Evolutionary conservation across 176 grass and related monocot species (phyloP).

Genomic region (Oryza meridionalis): DNA sequence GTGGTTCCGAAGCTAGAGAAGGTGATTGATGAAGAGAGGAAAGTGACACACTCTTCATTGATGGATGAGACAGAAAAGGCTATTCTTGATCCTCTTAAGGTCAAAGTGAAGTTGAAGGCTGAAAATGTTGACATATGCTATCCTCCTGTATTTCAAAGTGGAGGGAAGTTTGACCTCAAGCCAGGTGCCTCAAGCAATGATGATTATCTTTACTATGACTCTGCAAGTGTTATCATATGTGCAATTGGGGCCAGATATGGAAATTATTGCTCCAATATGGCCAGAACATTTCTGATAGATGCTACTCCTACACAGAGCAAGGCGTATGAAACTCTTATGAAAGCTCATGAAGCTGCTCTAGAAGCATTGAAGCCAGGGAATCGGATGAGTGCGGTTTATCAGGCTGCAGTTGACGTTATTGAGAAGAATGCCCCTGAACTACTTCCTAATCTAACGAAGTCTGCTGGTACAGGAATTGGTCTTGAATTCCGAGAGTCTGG

Average conservation of each 20-base stretch:
- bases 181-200: slow-evolving; percentile 89
- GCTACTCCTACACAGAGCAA: slow-evolving; percentile 64
- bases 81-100: slow-evolving; percentile 81
- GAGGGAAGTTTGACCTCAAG: slow-evolving; percentile 89
- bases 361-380: slow-evolving; percentile 69
- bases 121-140: slow-evolving; percentile 98
- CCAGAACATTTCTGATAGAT: slow-evolving; percentile 89
- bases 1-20: slow-evolving; percentile 91
- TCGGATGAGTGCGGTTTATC: slow-evolving; percentile 62
- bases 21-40: slow-evolving; percentile 87
- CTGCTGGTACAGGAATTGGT: slow-evolving; percentile 88
- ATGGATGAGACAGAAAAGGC: slow-evolving; percentile 92
- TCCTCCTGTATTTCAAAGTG: slow-evolving; percentile 92
- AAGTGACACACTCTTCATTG: slow-evolving; percentile 72
- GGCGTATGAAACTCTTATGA: slow-evolving; percentile 85
- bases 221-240: slow-evolving; percentile 87
- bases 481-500: slow-evolving; percentile 93
- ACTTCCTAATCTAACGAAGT: slow-evolving; percentile 70
- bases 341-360: slow-evolving; percentile 84
- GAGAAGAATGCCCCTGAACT: slow-evolving; percentile 80
- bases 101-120: slow-evolving; percentile 83
- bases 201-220: slow-evolving; percentile 82
- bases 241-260: slow-evolving; percentile 80
- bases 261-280: slow-evolving; percentile 94
- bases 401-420: slow-evolving; percentile 63